Evolutionary conservation across 805 yeast species (phyloP).

Genomic region (Yarrowia keelungensis): DNA sequence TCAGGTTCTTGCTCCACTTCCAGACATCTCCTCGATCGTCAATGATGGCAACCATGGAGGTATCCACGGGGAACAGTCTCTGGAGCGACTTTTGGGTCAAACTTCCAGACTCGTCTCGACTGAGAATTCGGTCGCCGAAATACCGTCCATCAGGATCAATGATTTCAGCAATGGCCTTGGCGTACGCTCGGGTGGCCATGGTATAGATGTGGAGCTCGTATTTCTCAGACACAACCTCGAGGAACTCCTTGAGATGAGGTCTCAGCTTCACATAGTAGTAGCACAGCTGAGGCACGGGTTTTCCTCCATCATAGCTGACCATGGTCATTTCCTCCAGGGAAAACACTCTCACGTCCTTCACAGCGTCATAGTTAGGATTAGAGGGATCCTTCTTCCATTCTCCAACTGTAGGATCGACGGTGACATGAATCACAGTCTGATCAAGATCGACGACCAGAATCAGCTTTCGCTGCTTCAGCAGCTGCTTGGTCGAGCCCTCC

Average conservation of each 20-base stretch:
- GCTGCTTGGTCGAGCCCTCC: slow-evolving; percentile 63
- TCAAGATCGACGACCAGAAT: slow-evolving; percentile 95
- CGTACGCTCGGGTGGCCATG: slow-evolving; percentile 97
- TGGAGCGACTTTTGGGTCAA: slow-evolving; percentile 86
- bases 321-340: slow-evolving; percentile 71
- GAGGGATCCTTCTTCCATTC: slow-evolving; percentile 91
- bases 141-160: slow-evolving; percentile 88
- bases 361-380: slow-evolving; percentile 84
- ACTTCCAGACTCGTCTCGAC: slow-evolving; percentile 94
- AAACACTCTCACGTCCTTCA: slow-evolving; percentile 81
- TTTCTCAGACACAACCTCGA: slow-evolving; percentile 64
- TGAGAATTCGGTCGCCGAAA: slow-evolving; percentile 89
- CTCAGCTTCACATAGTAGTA: slow-evolving; percentile 93
- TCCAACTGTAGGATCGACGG: slow-evolving; percentile 96
- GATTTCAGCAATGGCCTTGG: slow-evolving; percentile 83
- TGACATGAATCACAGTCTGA: slow-evolving; percentile 96
- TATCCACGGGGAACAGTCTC: slow-evolving; percentile 92
- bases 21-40: slow-evolving; percentile 99
- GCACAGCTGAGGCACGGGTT: slow-evolving; percentile 60
- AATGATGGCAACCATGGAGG: slow-evolving; percentile 93
- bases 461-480: slow-evolving; percentile 68
- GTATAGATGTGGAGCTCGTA: slow-evolving; percentile 96
- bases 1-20: slow-evolving; percentile 93
- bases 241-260: slow-evolving; percentile 82
- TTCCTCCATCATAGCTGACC: slow-evolving; percentile 28